Evolutionary conservation across 371 early-diverging fungal species (phyloP).

Genomic region (Zopfochytrium polystomum): DNA sequence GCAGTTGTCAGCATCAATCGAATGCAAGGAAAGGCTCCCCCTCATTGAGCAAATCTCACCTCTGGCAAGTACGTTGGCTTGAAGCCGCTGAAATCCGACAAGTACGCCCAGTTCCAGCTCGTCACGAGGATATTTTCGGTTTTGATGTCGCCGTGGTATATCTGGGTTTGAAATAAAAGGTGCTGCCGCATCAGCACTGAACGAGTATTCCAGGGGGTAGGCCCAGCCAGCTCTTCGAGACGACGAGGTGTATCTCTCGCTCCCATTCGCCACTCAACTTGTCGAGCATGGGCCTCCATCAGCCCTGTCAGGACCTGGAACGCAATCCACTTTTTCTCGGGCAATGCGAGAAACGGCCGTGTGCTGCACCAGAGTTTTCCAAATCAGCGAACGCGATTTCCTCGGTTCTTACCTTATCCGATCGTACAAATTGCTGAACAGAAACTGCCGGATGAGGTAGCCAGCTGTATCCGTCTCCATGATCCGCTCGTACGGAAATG

Average conservation of each 20-base stretch:
- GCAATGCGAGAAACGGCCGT: conserved; percentile 79
- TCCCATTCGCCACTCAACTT: no score
- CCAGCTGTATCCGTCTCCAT: conserved; percentile 86
- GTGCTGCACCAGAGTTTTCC: conserved; percentile 55
- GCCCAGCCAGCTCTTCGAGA: neutral
- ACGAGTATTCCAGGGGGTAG: neutral
- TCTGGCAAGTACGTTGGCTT: conserved; percentile 91
- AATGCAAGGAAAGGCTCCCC: conserved; percentile 6
- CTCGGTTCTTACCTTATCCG: conserved; percentile 75
- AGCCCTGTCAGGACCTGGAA: conserved; percentile 81
- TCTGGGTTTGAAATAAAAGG: conserved; percentile 38
- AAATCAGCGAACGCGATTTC: neutral
- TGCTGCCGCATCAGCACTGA: neutral
- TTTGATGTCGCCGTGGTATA: conserved; percentile 88
- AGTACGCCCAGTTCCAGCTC: conserved; percentile 89
- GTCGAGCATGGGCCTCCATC: conserved; percentile 63
- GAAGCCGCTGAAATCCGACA: conserved; percentile 85
- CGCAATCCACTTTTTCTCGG: conserved; percentile 92
- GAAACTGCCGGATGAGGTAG: conserved; percentile 81
- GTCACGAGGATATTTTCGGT: conserved; percentile 87
- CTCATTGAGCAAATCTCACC: conserved; percentile 35
- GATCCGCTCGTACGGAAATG: conserved; percentile 73
- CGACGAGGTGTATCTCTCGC: no score
- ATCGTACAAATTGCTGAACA: conserved; percentile 88
- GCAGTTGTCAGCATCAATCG: neutral